phyloP scores from a whole-genome alignment of 164 flowering plant species.

The Stephania japonica region DNA sequence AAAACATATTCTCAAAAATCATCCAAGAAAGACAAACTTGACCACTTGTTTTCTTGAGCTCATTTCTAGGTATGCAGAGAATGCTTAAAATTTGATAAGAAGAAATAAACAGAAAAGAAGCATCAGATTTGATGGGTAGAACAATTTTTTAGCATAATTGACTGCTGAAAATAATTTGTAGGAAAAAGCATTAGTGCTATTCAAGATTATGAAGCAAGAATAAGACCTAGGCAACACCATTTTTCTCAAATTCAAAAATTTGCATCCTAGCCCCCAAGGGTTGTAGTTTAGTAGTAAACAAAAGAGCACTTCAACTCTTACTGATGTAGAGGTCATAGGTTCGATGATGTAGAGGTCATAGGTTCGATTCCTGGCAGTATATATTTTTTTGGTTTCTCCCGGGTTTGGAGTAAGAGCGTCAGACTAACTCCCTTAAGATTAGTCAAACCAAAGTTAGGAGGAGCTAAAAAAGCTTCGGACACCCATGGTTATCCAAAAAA shows the following conservation, averaged over 20 bases:
- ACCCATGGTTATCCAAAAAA: no score
- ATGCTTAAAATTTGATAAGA: neutral
- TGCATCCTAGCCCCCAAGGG: neutral
- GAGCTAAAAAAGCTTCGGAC: no score
- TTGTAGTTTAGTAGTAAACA: no score
- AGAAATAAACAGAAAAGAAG: neutral
- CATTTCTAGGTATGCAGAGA: neutral
- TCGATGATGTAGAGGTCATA: no score
- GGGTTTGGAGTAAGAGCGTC: no score
- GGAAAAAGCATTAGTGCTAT: neutral
- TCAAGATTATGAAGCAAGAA: neutral
- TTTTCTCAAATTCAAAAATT: neutral
- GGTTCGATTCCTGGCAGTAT: no score
- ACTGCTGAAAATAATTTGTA: neutral
- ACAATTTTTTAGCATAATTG: neutral
- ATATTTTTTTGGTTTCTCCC: no score
- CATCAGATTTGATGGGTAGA: neutral
- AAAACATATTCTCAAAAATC: neutral
- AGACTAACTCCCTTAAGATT: no score
- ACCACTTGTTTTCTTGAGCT: neutral
- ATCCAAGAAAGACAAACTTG: neutral
- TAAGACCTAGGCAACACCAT: neutral
- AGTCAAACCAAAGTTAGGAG: no score
- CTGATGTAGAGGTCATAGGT: no score
- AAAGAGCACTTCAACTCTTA: no score